Conservation (phyloP, 768 basidiomycete genomes). For the Pilatotrama ljubarskyi region DNA sequence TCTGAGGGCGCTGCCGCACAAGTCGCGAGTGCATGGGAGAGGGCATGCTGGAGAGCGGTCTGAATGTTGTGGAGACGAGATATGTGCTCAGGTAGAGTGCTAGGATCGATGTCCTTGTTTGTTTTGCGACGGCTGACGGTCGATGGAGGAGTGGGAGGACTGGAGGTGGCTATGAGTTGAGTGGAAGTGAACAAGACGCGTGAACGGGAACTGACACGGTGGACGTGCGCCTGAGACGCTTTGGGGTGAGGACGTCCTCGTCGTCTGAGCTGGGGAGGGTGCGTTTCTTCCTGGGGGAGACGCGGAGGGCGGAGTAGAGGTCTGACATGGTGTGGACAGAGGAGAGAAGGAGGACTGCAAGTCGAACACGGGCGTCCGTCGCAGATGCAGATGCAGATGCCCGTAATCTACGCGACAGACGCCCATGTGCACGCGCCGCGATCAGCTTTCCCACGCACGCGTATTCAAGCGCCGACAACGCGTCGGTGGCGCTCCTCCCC, state of each 20-base stretch:
- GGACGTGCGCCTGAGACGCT: constrained; percentile 52
- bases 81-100: constrained; percentile 54
- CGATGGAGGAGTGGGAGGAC: constrained; percentile 60
- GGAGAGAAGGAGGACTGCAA: constrained; percentile 12
- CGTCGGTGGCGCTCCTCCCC: constrained; percentile 9
- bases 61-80: constrained; percentile 63
- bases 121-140: constrained; percentile 40
- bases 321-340: constrained; percentile 47
- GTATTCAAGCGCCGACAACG: constrained; percentile 11
- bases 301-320: constrained; percentile 57
- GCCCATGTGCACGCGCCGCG: constrained; percentile 1
- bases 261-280: constrained; percentile 50
- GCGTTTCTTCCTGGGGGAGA: constrained; percentile 75
- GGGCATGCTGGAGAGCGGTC: constrained; percentile 73
- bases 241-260: constrained; percentile 60
- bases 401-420: constrained; percentile 5
- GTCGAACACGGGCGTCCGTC: constrained; percentile 18
- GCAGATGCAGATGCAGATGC: background rate
- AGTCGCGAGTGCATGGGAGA: constrained; percentile 83
- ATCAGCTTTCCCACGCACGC: constrained; percentile 14
- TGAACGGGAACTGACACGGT: constrained; percentile 1
- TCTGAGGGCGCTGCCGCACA: constrained; percentile 75
- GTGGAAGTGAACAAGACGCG: background rate
- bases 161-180: constrained; percentile 26
- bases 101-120: constrained; percentile 24